A percentile compares a stretch with the other conserved stretches of the same genome.
Conservation (phyloP, 2,329 filamentous ascomycete species). For the Sarocladium oryzae region DNA sequence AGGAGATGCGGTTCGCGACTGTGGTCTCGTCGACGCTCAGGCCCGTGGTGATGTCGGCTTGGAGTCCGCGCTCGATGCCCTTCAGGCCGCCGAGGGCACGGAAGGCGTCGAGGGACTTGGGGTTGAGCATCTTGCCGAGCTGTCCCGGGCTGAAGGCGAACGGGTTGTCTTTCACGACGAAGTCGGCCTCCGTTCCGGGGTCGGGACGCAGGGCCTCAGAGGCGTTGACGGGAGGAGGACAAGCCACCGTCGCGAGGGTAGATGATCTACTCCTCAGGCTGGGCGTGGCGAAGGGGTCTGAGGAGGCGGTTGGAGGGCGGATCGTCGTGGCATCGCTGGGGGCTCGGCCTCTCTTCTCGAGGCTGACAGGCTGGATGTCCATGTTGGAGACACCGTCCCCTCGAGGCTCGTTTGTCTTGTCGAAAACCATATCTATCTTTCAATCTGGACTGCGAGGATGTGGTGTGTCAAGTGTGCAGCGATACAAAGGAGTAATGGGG, state of each 20-base stretch:
- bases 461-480: too few species aligned
- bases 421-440: not conserved
- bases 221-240: not conserved
- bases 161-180: conserved; percentile 60
- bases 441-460: too few species aligned
- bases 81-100: conserved; percentile 62
- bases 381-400: not conserved
- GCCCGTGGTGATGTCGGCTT: conserved; percentile 56
- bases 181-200: conserved; percentile 64
- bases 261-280: not conserved
- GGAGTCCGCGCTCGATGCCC: conserved; percentile 63
- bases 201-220: conserved; percentile 54
- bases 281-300: conserved; percentile 4
- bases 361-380: not conserved
- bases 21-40: conserved; percentile 61
- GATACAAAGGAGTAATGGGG: too few species aligned
- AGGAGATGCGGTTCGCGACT: conserved; percentile 56
- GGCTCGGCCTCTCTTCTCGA: not conserved
- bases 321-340: conserved; percentile 6
- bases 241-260: not conserved
- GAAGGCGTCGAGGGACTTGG: conserved; percentile 66
- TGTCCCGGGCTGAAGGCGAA: conserved; percentile 69
- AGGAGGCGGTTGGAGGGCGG: not conserved
- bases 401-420: not conserved
- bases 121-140: conserved; percentile 67